Percentiles rank a stretch among this genome's conserved stretches.
These are phyloP conservation scores for Aphanomyces stellatus DNA, from an alignment of 352 stramenopile species.

Conservation along the genomic window DNA sequence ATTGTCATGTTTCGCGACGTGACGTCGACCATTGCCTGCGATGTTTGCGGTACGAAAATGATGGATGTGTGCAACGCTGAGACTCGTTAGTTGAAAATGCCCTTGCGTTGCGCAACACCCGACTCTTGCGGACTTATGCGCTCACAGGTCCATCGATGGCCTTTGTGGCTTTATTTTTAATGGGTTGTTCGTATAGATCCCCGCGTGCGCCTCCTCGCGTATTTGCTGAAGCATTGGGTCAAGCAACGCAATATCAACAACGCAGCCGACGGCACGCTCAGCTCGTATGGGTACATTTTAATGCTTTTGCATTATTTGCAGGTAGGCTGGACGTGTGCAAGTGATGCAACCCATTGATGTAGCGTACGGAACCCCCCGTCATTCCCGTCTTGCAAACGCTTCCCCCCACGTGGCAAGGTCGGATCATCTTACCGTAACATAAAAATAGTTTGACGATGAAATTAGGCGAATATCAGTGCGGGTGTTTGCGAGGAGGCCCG, in stretches of 20 bases:
- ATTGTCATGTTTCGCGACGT: slow-evolving; percentile 96
- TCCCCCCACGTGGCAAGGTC: slow-evolving; percentile 42
- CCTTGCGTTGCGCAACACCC: slow-evolving; percentile 96
- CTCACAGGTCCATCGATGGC: slow-evolving; percentile 36
- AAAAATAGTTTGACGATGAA: no score
- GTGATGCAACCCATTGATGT: background rate
- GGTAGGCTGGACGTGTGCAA: background rate
- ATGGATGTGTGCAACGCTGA: background rate
- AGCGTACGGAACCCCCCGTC: slow-evolving; percentile 49
- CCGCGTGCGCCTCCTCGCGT: slow-evolving; percentile 70
- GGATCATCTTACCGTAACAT: no score
- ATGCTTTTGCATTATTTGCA: slow-evolving; percentile 82
- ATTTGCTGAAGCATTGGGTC: slow-evolving; percentile 74
- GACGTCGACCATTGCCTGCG: slow-evolving; percentile 54
- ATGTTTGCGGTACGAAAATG: slow-evolving; percentile 48
- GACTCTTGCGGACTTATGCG: slow-evolving; percentile 90
- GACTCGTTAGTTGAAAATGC: slow-evolving; percentile 91
- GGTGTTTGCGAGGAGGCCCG: background rate
- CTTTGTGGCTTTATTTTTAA: background rate
- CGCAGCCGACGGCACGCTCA: slow-evolving; percentile 67
- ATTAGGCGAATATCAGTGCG: slow-evolving; percentile 10
- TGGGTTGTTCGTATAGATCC: slow-evolving; percentile 25
- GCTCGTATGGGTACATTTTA: slow-evolving; percentile 77
- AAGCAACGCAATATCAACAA: slow-evolving; percentile 80
- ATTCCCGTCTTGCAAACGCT: slow-evolving; percentile 67